Evolutionary conservation across 1,284 basidiomycete species (phyloP).

Genomic region (Mrakiaceae sp.): DNA sequence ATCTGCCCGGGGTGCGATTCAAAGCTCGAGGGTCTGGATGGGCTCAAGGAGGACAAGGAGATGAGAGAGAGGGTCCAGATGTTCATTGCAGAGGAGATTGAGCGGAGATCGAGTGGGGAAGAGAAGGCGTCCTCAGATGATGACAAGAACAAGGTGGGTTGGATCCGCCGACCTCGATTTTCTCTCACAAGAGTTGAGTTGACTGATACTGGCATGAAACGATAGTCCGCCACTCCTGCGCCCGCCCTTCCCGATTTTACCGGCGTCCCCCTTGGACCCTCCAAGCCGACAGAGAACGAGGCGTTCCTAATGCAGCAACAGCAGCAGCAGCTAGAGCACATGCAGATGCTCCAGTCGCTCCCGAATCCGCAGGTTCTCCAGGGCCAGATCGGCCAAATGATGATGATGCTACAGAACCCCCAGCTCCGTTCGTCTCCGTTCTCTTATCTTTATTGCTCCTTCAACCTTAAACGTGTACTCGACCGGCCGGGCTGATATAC

Average conservation of each 20-base stretch:
- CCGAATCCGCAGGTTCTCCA: slow-evolving; percentile 40
- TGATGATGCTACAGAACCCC: slow-evolving; percentile 61
- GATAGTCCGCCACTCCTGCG: too few relatives aligned
- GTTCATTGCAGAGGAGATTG: slow-evolving; percentile 73
- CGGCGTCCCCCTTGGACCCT: too few relatives aligned
- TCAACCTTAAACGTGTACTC: background rate
- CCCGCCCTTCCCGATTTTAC: too few relatives aligned
- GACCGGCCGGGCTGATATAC: too few relatives aligned
- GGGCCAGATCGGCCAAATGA: slow-evolving; percentile 61
- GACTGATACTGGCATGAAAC: too few relatives aligned
- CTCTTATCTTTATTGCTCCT: background rate
- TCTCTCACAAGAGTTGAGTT: too few relatives aligned
- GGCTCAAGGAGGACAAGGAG: slow-evolving; percentile 64
- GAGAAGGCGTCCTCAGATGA: slow-evolving; percentile 21
- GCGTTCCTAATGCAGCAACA: slow-evolving; percentile 1
- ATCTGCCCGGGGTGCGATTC: slow-evolving; percentile 76
- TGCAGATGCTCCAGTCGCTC: background rate
- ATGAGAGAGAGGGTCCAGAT: slow-evolving; percentile 61
- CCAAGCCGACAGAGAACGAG: background rate
- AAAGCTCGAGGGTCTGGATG: slow-evolving; percentile 75
- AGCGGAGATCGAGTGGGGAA: slow-evolving; percentile 59
- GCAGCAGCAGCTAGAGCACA: slow-evolving; percentile 7
- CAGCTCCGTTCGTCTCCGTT: background rate
- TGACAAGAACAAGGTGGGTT: background rate
- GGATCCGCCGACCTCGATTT: too few relatives aligned